Percentiles rank a stretch among this genome's conserved stretches.
These are phyloP conservation scores for Westerdykella ornata DNA, from an alignment of 2,329 filamentous ascomycete species.

Conservation along the genomic window DNA sequence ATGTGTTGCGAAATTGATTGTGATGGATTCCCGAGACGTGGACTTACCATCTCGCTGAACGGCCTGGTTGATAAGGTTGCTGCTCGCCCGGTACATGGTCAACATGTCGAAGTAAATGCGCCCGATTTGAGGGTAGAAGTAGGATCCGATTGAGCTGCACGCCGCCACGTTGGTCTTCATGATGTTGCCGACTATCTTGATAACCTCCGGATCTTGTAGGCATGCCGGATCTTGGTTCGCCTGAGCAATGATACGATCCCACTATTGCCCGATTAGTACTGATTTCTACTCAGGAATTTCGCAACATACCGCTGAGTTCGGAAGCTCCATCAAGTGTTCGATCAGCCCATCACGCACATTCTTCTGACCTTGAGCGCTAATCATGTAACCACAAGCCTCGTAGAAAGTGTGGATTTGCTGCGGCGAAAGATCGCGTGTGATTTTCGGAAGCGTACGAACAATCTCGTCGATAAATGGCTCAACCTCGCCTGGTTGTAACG, in stretches of 20 bases:
- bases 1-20: neutral
- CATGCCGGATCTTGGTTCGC: slow-evolving; percentile 80
- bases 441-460: slow-evolving; percentile 89
- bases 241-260: slow-evolving; percentile 88
- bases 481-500: slow-evolving; percentile 83
- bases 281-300: neutral
- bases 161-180: slow-evolving; percentile 99
- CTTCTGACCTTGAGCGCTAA: slow-evolving; percentile 93
- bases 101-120: slow-evolving; percentile 98
- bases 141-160: slow-evolving; percentile 89
- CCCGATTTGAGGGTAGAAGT: slow-evolving; percentile 97
- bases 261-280: slow-evolving; percentile 40
- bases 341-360: slow-evolving; percentile 87
- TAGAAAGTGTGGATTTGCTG: slow-evolving; percentile 99
- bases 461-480: slow-evolving; percentile 99
- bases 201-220: slow-evolving; percentile 86
- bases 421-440: slow-evolving; percentile 88
- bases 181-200: slow-evolving; percentile 98
- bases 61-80: slow-evolving; percentile 87
- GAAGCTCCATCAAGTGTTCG: slow-evolving; percentile 83
- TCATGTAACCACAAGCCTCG: slow-evolving; percentile 98
- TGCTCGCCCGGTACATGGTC: slow-evolving; percentile 98
- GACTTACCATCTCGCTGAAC: slow-evolving; percentile 71
- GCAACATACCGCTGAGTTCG: slow-evolving; percentile 64
- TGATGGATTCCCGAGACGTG: too few species aligned